Evolutionary conservation across 1,284 basidiomycete genomes (phyloP).

Genomic region (Erythrobasidium hasegawianum): DNA sequence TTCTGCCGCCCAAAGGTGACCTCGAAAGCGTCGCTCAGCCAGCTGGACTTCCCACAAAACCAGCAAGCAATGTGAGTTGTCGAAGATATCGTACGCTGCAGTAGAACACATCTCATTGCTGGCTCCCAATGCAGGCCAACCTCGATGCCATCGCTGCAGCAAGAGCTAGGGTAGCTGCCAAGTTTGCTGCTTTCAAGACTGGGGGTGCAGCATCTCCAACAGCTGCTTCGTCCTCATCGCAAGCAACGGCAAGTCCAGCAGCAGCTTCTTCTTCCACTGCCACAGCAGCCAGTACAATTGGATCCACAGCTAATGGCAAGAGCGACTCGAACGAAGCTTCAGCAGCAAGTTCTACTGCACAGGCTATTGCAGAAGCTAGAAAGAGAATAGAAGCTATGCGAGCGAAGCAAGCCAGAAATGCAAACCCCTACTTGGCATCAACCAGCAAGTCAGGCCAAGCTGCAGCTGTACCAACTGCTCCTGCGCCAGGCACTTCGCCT

Average conservation of each 20-base stretch:
- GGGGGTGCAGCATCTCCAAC: conserved; percentile 13
- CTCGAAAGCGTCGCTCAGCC: conserved; percentile 28
- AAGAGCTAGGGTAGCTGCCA: conserved; percentile 41
- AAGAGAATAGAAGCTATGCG: conserved; percentile 43
- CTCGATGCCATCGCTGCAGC: conserved; percentile 18
- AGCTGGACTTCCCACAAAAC: conserved; percentile 3
- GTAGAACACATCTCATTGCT: not conserved
- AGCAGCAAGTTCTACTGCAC: conserved; percentile 33
- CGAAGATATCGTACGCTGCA: not conserved
- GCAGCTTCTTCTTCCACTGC: conserved; percentile 6
- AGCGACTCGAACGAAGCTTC: conserved; percentile 34
- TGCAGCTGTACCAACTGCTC: conserved; percentile 28
- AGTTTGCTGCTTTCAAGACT: conserved; percentile 42
- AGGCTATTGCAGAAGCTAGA: conserved; percentile 45
- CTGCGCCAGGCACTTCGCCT: conserved; percentile 51
- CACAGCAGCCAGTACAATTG: not conserved
- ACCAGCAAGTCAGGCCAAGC: not conserved
- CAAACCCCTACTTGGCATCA: conserved; percentile 66
- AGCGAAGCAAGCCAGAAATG: conserved; percentile 35
- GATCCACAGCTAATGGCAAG: conserved; percentile 15
- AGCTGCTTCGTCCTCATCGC: not conserved
- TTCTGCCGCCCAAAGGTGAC: conserved; percentile 37
- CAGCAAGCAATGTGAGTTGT: conserved; percentile 8
- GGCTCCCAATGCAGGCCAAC: conserved; percentile 5
- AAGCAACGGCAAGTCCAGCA: not conserved